A percentile compares a stretch with the other conserved stretches of the same genome.
These are phyloP conservation scores for Candida chilensis DNA, from an alignment of 805 yeast species.

Conservation along the genomic window DNA sequence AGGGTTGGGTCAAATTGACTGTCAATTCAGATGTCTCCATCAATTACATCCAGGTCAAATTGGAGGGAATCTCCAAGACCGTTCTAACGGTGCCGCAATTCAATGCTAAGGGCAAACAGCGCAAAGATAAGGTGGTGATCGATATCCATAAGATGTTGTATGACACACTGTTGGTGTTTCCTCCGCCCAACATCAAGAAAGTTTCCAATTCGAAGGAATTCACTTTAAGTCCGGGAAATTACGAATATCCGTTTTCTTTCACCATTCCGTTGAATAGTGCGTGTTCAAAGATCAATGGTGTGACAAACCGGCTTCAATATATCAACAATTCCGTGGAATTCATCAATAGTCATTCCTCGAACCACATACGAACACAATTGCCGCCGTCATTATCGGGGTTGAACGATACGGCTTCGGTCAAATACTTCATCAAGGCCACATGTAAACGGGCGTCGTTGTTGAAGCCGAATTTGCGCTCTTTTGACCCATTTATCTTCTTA, in stretches of 20 bases:
- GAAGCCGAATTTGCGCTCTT: conserved; percentile 34
- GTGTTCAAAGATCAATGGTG: conserved; percentile 25
- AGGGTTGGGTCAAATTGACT: conserved; percentile 28
- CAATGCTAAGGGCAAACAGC: conserved; percentile 3
- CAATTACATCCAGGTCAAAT: conserved; percentile 38
- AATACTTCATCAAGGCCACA: conserved; percentile 53
- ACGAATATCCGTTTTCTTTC: conserved; percentile 39
- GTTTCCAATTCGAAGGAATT: conserved; percentile 33
- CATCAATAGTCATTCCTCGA: background rate
- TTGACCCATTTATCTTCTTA: conserved; percentile 42
- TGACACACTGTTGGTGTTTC: conserved; percentile 40
- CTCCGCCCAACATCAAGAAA: conserved; percentile 37
- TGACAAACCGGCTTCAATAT: conserved; percentile 17
- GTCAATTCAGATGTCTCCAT: conserved; percentile 32
- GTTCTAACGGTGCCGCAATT: conserved; percentile 17
- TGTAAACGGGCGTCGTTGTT: conserved; percentile 43
- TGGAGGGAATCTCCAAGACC: conserved; percentile 38
- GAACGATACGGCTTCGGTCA: conserved; percentile 26
- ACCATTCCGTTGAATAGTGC: conserved; percentile 30
- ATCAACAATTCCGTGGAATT: conserved; percentile 1
- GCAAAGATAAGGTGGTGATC: conserved; percentile 8
- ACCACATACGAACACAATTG: background rate
- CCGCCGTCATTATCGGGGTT: conserved; percentile 9
- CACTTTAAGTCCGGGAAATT: conserved; percentile 40
- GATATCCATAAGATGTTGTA: conserved; percentile 40